Evolutionary conservation across 371 early-diverging fungal species (phyloP).

Genomic region (Mortierella sp.): DNA sequence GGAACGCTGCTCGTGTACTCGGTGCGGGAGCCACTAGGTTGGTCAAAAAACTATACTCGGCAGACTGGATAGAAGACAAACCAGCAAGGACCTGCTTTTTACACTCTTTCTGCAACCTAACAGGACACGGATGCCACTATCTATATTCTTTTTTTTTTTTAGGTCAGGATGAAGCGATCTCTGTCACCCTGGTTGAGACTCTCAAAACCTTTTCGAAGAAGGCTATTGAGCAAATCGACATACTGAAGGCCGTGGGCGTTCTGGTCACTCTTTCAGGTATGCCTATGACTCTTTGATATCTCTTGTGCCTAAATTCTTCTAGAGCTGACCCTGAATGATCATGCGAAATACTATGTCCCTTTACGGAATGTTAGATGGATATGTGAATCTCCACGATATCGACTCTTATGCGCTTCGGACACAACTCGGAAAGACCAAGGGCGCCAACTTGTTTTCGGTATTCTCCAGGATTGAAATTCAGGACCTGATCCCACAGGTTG

Average conservation of each 20-base stretch:
- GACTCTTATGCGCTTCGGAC: conserved; percentile 75
- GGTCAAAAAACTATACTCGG: background rate
- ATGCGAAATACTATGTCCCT: background rate
- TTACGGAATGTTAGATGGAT: conserved; percentile 60
- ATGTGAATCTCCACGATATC: conserved; percentile 80
- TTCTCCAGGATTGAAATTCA: conserved; percentile 77
- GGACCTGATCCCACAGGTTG: conserved; percentile 73
- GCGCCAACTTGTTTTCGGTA: conserved; percentile 79
- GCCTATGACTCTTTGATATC: background rate
- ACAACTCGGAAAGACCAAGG: conserved; percentile 75
- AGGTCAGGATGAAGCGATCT: conserved; percentile 51
- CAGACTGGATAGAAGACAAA: background rate
- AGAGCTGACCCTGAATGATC: background rate
- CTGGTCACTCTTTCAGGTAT: conserved; percentile 77
- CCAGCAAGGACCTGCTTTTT: too few species aligned
- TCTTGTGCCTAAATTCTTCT: background rate
- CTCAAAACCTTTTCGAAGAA: conserved; percentile 76
- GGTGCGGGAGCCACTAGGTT: conserved; percentile 72
- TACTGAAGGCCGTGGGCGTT: conserved; percentile 81
- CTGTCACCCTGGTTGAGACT: conserved; percentile 70
- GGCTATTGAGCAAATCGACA: conserved; percentile 80
- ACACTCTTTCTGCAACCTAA: too few species aligned
- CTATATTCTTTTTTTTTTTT: background rate
- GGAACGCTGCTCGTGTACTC: conserved; percentile 79
- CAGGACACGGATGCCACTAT: too few species aligned